Percentiles rank a stretch among this genome's conserved stretches.
These are phyloP conservation scores for Tolypocladium amazonense DNA, from an alignment of 2,329 filamentous ascomycete genomes.

Conservation along the genomic window DNA sequence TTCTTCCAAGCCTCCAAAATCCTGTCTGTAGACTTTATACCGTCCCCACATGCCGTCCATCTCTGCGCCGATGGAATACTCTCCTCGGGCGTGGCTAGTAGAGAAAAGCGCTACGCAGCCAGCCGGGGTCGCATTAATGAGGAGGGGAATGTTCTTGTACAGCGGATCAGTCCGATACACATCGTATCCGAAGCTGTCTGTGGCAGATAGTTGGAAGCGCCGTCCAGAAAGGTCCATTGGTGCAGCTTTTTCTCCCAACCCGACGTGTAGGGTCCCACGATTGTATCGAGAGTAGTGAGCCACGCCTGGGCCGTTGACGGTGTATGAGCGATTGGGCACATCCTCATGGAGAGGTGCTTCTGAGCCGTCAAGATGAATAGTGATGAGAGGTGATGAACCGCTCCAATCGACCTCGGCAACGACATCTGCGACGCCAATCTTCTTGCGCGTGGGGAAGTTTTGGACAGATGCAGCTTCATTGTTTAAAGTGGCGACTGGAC, in stretches of 20 bases:
- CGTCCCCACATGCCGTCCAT: background rate
- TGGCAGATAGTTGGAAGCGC: conserved; percentile 47
- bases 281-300: conserved; percentile 57
- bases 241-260: conserved; percentile 61
- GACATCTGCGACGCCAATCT: background rate
- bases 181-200: background rate
- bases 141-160: background rate
- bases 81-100: background rate
- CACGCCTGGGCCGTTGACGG: conserved; percentile 47
- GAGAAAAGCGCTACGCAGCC: background rate
- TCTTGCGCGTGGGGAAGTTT: background rate
- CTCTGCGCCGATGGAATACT: background rate
- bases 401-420: background rate
- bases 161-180: background rate
- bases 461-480: background rate
- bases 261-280: conserved; percentile 52
- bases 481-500: conserved; percentile 17
- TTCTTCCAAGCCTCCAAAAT: background rate
- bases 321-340: conserved; percentile 55
- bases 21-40: background rate
- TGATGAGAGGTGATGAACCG: conserved; percentile 39
- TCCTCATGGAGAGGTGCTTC: conserved; percentile 48
- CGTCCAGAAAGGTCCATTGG: conserved; percentile 63
- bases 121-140: background rate
- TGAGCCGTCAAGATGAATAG: conserved; percentile 35